Evolutionary conservation across 805 yeast species (phyloP).

Genomic region (Ogataea trehaloabstinens): DNA sequence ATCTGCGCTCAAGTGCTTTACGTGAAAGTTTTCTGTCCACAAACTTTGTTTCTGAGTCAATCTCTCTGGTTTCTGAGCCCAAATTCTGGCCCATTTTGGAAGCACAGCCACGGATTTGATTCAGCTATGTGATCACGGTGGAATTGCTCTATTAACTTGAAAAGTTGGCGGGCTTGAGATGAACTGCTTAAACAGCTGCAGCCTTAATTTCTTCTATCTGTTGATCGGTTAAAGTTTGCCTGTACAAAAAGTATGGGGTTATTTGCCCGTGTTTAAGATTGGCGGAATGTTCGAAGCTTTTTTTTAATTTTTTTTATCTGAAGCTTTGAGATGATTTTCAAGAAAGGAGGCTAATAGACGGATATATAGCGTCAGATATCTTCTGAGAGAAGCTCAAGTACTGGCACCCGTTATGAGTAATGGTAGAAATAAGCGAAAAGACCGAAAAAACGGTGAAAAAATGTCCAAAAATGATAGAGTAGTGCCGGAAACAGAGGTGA

Average conservation of each 20-base stretch:
- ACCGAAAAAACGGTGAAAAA: background rate
- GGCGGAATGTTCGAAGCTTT: background rate
- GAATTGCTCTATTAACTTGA: too few species aligned
- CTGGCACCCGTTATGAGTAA: too few species aligned
- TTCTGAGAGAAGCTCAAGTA: too few species aligned
- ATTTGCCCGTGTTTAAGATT: background rate
- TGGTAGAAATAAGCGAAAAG: background rate
- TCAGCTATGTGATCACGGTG: too few species aligned
- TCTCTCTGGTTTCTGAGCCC: slow-evolving; percentile 10
- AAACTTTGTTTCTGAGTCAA: slow-evolving; percentile 5
- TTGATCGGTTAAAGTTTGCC: too few species aligned
- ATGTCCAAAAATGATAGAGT: background rate
- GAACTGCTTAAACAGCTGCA: too few species aligned
- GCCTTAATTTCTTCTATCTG: too few species aligned
- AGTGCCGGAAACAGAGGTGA: slow-evolving; percentile 30
- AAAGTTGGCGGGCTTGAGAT: too few species aligned
- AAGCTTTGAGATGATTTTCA: background rate
- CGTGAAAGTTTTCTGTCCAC: slow-evolving; percentile 16
- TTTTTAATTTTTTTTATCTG: background rate
- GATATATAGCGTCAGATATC: too few species aligned
- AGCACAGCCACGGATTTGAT: background rate
- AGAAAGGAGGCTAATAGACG: too few species aligned
- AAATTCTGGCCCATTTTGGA: slow-evolving; percentile 22
- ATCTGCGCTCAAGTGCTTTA: slow-evolving; percentile 14
- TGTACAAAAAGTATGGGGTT: slow-evolving; percentile 1